These are phyloP conservation scores for Crithidia expoeki DNA, from an alignment of 208 protist genomes.

Conservation along the genomic window DNA sequence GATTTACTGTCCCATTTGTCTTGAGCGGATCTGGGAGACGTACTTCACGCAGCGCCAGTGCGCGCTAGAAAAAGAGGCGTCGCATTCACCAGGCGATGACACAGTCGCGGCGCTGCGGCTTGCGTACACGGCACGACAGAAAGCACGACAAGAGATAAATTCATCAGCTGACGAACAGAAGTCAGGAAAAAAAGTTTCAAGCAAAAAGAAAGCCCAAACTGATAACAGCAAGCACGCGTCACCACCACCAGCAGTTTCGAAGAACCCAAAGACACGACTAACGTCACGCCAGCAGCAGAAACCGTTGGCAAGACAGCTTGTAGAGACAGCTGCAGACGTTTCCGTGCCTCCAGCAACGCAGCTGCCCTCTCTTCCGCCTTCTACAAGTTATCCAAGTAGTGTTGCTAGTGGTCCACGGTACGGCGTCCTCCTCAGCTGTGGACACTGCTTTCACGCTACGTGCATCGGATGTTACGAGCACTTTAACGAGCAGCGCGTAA, in stretches of 20 bases:
- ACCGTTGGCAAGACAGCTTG: neutral
- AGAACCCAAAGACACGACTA: too few species aligned
- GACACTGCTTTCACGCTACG: conserved; percentile 77
- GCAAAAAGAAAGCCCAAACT: neutral
- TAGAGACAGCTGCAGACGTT: too few species aligned
- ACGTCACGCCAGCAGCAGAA: neutral
- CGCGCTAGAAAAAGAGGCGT: neutral
- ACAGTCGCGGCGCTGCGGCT: conserved; percentile 20
- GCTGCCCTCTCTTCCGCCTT: neutral
- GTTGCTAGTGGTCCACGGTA: neutral
- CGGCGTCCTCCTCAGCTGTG: conserved; percentile 85
- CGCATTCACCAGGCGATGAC: neutral
- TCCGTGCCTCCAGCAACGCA: neutral
- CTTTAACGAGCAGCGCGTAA: conserved; percentile 56
- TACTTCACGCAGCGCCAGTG: conserved; percentile 9
- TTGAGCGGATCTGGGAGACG: conserved; percentile 43
- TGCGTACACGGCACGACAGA: conserved; percentile 24
- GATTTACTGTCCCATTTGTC: conserved; percentile 60
- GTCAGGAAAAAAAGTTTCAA: neutral
- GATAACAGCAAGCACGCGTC: neutral
- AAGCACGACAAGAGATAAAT: neutral
- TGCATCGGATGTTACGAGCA: conserved; percentile 81
- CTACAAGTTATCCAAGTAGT: neutral
- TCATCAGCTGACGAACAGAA: neutral
- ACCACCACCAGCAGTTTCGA: too few species aligned